Base-by-base conservation (phyloP, 441 rosid genomes). In the Gossypium trilobum region DNA sequence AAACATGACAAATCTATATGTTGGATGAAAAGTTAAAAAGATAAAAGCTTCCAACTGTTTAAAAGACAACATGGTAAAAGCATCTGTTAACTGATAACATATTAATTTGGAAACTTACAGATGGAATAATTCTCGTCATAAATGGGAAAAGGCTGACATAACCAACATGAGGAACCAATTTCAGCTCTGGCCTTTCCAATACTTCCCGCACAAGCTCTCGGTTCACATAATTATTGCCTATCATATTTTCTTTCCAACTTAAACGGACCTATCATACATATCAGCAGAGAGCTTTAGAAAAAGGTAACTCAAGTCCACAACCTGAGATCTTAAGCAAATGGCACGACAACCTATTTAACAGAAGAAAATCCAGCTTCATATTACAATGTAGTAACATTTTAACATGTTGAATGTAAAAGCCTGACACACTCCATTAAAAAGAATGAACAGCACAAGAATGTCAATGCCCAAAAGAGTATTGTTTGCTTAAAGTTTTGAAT, bases 101-200 rank as follows among this genome's bases (percentile, higher is more conserved):
- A 17, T 17, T 44, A 36, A 39, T 62, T 80, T 3, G 25, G 75
- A 57, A 71, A 84, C 99, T 92, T 83, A 92, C 99, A 61, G 94
- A 73, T 63, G 97, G 95, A 80, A 95, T 95, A 65, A 91, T 85
- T 82, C 77, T 93, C 76, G 82, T 77, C 78, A 95, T 95, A 77
- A 95, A 95, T 16, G 98, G 99, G 74, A 95, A 95, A 75, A 95
- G 89, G 89, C 97, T 91, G 82, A 85, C 97, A 78, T 89, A 95
- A 69, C 99, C 99, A 46, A 95, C 75, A 59, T 93, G 97, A 77
- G 97, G 98, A 81, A 93, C 96, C 46, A 89, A 76, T 83, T 85
- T 85, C 83, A 85, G 77, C 76, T 84, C 77, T 9, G 98, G 95
- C 76, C 36, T 83, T 73, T 81, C 96, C 48, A 79, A 29, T 57